phyloP scores from a whole-genome alignment of 345 rosid genomes.

The Brassica rapa region DNA sequence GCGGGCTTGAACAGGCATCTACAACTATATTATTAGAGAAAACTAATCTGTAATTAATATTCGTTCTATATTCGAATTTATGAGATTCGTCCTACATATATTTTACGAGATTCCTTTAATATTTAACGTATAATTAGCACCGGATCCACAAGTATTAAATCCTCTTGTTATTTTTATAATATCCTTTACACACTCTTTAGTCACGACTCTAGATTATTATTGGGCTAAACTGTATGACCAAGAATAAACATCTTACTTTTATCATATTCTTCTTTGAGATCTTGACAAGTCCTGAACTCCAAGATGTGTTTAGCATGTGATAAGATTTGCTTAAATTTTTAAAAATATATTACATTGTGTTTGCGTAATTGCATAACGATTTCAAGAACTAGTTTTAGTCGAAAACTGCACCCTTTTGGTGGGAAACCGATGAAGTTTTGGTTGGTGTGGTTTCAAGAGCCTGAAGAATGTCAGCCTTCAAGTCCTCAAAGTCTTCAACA shows the following conservation, averaged over 20 bases:
- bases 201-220: constrained; percentile 15
- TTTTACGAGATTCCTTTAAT: constrained; percentile 14
- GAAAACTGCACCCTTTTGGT: background rate
- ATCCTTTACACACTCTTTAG: constrained; percentile 1
- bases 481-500: constrained; percentile 84
- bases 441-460: constrained; percentile 39
- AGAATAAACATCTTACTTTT: constrained; percentile 44
- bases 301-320: background rate
- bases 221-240: constrained; percentile 20
- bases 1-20: constrained; percentile 17
- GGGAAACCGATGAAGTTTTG: background rate
- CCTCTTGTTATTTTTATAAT: background rate
- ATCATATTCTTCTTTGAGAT: constrained; percentile 71
- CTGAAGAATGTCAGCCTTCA: constrained; percentile 85
- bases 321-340: background rate
- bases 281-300: constrained; percentile 33
- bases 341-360: too few species aligned
- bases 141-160: constrained; percentile 20
- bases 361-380: background rate
- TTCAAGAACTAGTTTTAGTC: background rate
- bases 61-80: constrained; percentile 18
- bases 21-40: background rate
- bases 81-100: constrained; percentile 18
- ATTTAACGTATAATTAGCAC: background rate
- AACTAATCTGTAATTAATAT: background rate